A percentile compares a stretch with the other conserved stretches of the same genome.
These are phyloP conservation scores for Candida insectalens DNA, from an alignment of 805 yeast genomes.

Conservation along the genomic window DNA sequence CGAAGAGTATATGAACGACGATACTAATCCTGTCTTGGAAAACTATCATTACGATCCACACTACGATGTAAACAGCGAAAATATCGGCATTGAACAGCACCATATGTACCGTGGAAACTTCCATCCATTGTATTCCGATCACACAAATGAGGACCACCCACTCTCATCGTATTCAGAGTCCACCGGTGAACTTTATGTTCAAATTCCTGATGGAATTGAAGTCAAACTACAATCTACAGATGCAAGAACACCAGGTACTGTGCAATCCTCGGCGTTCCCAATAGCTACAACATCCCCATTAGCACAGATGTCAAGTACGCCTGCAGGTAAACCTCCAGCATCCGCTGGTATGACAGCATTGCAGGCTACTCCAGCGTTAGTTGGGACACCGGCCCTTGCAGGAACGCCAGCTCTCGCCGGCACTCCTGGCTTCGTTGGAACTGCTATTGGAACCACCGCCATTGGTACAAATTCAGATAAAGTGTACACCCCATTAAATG, in stretches of 20 bases:
- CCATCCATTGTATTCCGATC: slow-evolving; percentile 42
- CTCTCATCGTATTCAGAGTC: slow-evolving; percentile 21
- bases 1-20: slow-evolving; percentile 25
- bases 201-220: slow-evolving; percentile 57
- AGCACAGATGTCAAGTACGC: slow-evolving; percentile 8
- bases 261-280: too few relatives aligned
- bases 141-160: slow-evolving; percentile 22
- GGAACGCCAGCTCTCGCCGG: slow-evolving; percentile 23
- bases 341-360: not conserved
- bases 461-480: slow-evolving; percentile 28
- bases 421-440: slow-evolving; percentile 4
- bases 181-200: slow-evolving; percentile 56
- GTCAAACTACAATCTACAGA: slow-evolving; percentile 41
- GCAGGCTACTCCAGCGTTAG: slow-evolving; percentile 18
- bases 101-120: slow-evolving; percentile 46
- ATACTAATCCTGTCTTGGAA: slow-evolving; percentile 20
- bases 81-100: slow-evolving; percentile 42
- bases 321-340: slow-evolving; percentile 15
- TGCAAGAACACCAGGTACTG: slow-evolving; percentile 17
- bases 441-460: slow-evolving; percentile 26
- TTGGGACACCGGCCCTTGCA: slow-evolving; percentile 12
- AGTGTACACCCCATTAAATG: slow-evolving; percentile 62
- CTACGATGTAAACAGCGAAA: slow-evolving; percentile 34
- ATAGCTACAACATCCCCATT: too few relatives aligned
- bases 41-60: slow-evolving; percentile 19